These are phyloP conservation scores for Lyophyllum atratum DNA, from an alignment of 768 basidiomycete species.

Conservation along the genomic window DNA sequence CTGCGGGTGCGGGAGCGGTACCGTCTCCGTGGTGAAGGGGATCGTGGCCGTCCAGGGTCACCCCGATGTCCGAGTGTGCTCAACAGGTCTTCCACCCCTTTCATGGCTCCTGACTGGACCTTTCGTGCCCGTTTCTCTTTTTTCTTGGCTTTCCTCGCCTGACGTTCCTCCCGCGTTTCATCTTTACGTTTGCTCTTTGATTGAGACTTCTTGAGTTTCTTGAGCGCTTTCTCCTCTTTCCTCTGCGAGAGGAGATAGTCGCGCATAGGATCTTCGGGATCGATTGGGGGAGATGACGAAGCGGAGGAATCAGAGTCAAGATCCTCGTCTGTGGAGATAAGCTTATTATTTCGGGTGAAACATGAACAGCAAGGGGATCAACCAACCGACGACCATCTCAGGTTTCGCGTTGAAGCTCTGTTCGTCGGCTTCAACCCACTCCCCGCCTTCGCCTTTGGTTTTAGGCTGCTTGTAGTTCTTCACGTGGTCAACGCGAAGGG, in stretches of 20 bases:
- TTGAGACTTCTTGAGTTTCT: constrained; percentile 63
- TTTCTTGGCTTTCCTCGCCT: constrained; percentile 69
- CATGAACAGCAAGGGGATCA: background rate
- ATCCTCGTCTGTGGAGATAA: constrained; percentile 42
- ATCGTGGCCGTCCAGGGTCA: constrained; percentile 18
- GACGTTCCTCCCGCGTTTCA: constrained; percentile 80
- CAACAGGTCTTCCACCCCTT: constrained; percentile 69
- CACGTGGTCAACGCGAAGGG: constrained; percentile 89
- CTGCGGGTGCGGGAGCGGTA: constrained; percentile 16
- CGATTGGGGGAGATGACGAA: constrained; percentile 67
- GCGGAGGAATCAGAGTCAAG: constrained; percentile 67
- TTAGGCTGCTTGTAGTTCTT: constrained; percentile 91
- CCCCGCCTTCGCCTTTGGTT: constrained; percentile 76
- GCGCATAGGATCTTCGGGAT: constrained; percentile 97
- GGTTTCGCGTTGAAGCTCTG: constrained; percentile 90
- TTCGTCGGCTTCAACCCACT: constrained; percentile 82
- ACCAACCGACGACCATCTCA: constrained; percentile 61
- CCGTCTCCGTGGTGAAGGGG: constrained; percentile 16
- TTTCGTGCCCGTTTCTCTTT: constrained; percentile 66
- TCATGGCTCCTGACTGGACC: constrained; percentile 60
- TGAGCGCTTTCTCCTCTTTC: constrained; percentile 68
- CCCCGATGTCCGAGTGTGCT: constrained; percentile 45
- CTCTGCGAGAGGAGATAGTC: constrained; percentile 83
- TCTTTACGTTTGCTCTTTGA: constrained; percentile 70
- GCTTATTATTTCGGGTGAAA: background rate